These are phyloP conservation scores for Beta macrorhiza DNA, from an alignment of 179 eudicot genomes.

Conservation along the genomic window DNA sequence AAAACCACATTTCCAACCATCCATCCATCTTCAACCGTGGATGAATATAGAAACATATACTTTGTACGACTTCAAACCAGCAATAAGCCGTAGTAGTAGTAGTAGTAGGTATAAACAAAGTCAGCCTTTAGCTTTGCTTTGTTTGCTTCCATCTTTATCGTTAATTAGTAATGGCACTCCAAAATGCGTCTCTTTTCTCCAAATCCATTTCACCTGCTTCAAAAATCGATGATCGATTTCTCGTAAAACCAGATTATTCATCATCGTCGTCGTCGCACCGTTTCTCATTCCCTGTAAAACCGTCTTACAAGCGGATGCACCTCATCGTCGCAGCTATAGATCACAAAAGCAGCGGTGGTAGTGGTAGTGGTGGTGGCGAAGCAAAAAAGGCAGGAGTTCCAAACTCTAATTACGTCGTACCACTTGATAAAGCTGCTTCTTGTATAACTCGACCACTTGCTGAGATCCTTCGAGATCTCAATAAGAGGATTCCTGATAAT, in stretches of 20 bases:
- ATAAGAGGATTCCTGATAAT: slow-evolving; percentile 83
- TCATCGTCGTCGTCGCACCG: not conserved
- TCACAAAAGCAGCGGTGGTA: slow-evolving; percentile 29
- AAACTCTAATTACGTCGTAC: slow-evolving; percentile 80
- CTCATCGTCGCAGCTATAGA: slow-evolving; percentile 35
- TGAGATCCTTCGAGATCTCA: slow-evolving; percentile 87
- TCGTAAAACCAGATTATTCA: slow-evolving; percentile 4
- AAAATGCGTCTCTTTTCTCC: slow-evolving; percentile 17
- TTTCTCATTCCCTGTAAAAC: not conserved
- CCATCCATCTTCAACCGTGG: too few relatives aligned
- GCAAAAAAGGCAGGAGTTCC: slow-evolving; percentile 43
- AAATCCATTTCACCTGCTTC: slow-evolving; percentile 17
- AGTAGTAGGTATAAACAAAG: slow-evolving; percentile 26
- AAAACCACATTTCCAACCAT: too few relatives aligned
- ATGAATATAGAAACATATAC: too few relatives aligned
- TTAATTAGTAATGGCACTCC: slow-evolving; percentile 30
- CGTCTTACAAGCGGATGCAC: slow-evolving; percentile 7
- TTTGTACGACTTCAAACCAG: too few relatives aligned
- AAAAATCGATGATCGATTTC: not conserved
- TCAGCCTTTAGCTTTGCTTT: slow-evolving; percentile 5
- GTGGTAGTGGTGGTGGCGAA: slow-evolving; percentile 14
- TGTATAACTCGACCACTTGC: slow-evolving; percentile 85
- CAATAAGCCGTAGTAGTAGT: not conserved
- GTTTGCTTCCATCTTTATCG: too few relatives aligned
- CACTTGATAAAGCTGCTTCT: slow-evolving; percentile 63